These are phyloP conservation scores for Lolium perenne DNA, from an alignment of 176 grass and related monocot genomes.

Conservation along the genomic window DNA sequence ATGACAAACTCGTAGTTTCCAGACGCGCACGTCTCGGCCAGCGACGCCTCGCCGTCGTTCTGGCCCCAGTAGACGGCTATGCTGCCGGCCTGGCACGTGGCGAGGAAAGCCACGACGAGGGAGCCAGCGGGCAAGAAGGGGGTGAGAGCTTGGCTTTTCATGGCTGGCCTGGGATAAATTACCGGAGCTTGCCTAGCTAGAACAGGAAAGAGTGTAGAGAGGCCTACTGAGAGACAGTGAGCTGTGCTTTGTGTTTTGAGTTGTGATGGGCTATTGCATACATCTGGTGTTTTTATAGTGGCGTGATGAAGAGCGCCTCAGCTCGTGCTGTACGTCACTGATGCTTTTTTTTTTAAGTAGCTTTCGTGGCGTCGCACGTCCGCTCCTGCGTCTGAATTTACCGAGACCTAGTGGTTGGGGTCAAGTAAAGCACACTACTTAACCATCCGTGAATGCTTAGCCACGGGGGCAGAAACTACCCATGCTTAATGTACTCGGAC, in stretches of 20 bases:
- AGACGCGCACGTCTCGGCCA: conserved; percentile 47
- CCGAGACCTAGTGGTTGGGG: background rate
- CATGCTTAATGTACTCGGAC: background rate
- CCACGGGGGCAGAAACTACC: background rate
- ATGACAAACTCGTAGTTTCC: conserved; percentile 65
- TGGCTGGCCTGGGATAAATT: background rate
- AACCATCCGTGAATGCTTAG: no score
- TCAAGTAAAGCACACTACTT: background rate
- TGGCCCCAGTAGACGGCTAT: conserved; percentile 66
- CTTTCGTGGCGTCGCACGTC: conserved; percentile 39
- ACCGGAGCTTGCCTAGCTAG: conserved; percentile 1
- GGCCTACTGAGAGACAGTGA: background rate
- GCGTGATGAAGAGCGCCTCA: background rate
- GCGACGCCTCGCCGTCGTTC: conserved; percentile 27
- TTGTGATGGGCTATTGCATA: background rate
- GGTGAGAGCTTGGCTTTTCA: conserved; percentile 31
- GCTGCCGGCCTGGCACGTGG: conserved; percentile 52
- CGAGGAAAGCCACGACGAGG: conserved; percentile 16
- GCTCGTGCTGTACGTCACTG: background rate
- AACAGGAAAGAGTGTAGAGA: background rate
- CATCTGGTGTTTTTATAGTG: conserved; percentile 10
- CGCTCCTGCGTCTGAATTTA: conserved; percentile 41
- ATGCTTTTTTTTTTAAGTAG: no score
- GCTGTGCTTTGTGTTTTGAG: background rate
- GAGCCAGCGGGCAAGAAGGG: conserved; percentile 15